These are phyloP conservation scores for Yamadazyma scolyti DNA, from an alignment of 805 yeast species.

Conservation along the genomic window DNA sequence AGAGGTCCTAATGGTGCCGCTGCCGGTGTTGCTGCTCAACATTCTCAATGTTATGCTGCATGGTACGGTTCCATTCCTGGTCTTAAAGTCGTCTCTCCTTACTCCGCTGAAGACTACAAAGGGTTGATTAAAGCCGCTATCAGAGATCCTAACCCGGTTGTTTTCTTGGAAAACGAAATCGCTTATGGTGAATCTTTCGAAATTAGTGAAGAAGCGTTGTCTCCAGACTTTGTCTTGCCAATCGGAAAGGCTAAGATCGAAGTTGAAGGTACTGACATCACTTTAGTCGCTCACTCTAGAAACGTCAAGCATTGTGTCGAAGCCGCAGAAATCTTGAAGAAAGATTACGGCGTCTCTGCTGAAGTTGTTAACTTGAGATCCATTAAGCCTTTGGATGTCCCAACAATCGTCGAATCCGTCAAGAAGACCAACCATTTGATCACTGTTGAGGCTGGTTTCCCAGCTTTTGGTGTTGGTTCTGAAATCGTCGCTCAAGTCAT, in stretches of 20 bases:
- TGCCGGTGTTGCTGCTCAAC: conserved; percentile 99
- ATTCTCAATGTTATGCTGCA: conserved; percentile 94
- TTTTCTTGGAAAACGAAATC: conserved; percentile 93
- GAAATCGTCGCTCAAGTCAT: conserved; percentile 96
- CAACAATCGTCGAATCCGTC: conserved; percentile 78
- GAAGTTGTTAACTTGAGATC: conserved; percentile 96
- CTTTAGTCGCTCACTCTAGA: conserved; percentile 89
- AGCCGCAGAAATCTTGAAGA: conserved; percentile 85
- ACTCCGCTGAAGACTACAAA: conserved; percentile 91
- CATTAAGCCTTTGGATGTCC: conserved; percentile 93
- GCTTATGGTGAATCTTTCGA: conserved; percentile 90
- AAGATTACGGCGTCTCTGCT: conserved; percentile 81
- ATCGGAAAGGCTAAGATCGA: conserved; percentile 95
- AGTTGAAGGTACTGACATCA: conserved; percentile 85
- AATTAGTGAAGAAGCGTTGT: conserved; percentile 81
- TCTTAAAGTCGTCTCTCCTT: conserved; percentile 93
- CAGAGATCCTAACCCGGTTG: conserved; percentile 98
- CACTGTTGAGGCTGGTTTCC: conserved; percentile 97
- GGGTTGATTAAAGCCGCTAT: conserved; percentile 95
- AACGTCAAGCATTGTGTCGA: conserved; percentile 80
- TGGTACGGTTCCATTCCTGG: conserved; percentile 99
- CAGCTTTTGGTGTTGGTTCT: conserved; percentile 97
- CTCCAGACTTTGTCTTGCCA: conserved; percentile 88
- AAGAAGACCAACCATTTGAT: conserved; percentile 96
- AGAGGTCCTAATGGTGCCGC: conserved; percentile 99